phyloP scores from a whole-genome alignment of 345 rosid genomes.

The Geranium rotundifolium region DNA sequence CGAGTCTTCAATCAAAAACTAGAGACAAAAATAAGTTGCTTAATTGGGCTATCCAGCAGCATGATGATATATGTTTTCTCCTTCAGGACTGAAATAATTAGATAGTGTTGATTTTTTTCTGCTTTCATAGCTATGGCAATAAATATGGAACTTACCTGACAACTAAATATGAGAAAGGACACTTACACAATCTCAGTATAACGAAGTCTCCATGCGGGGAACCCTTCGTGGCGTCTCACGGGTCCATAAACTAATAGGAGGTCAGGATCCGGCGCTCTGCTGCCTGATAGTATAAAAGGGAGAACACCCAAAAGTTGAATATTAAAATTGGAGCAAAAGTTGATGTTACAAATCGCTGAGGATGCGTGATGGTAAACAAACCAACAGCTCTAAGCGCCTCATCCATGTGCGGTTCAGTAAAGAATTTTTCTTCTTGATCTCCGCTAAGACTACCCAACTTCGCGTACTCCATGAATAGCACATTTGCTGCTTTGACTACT shows the following conservation, averaged over 20 bases:
- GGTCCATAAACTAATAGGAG: conserved; percentile 82
- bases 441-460: conserved; percentile 22
- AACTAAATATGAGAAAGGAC: conserved; percentile 5
- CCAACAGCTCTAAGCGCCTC: conserved; percentile 65
- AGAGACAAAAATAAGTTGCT: no score
- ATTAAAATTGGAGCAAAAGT: not conserved
- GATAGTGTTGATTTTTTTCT: no score
- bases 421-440: conserved; percentile 32
- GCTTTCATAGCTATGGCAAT: no score
- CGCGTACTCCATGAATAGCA: conserved; percentile 41
- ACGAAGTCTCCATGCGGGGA: conserved; percentile 88
- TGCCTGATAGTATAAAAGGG: conserved; percentile 34
- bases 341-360: not conserved
- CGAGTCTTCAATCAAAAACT: no score
- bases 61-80: no score
- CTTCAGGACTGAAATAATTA: no score
- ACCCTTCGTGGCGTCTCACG: conserved; percentile 75
- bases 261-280: conserved; percentile 60
- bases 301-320: not conserved
- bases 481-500: conserved; percentile 70
- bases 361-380: conserved; percentile 20
- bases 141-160: no score
- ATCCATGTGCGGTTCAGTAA: conserved; percentile 55
- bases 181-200: conserved; percentile 82
- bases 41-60: no score